Evolutionary conservation across 2,329 filamentous ascomycete species (phyloP).

Genomic region (Penicillium sumatraense): DNA sequence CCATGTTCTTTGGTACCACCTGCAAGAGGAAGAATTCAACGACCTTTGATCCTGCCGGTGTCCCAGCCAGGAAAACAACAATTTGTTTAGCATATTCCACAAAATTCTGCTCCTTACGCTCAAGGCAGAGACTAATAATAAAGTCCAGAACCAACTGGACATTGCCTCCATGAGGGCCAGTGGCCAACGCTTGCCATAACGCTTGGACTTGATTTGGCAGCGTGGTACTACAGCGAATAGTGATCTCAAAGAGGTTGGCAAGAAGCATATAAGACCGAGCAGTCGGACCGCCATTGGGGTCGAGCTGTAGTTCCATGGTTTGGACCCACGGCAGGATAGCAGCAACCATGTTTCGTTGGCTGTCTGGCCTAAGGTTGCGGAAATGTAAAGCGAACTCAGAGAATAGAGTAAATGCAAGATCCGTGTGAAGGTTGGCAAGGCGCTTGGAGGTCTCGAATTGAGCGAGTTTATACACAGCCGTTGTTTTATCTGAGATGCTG

Average conservation of each 20-base stretch:
- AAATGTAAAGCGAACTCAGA: slow-evolving; percentile 96
- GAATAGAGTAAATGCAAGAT: slow-evolving; percentile 90
- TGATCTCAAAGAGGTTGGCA: slow-evolving; percentile 94
- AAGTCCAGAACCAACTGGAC: slow-evolving; percentile 95
- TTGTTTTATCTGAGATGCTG: slow-evolving; percentile 97
- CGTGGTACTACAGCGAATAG: slow-evolving; percentile 84
- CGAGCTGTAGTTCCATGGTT: slow-evolving; percentile 86
- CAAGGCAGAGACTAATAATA: slow-evolving; percentile 90
- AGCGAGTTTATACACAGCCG: slow-evolving; percentile 94
- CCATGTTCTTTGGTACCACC: slow-evolving; percentile 95
- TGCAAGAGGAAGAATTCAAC: slow-evolving; percentile 92
- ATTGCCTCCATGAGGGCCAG: slow-evolving; percentile 89
- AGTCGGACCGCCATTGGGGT: slow-evolving; percentile 88
- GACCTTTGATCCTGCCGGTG: slow-evolving; percentile 81
- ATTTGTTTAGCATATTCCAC: slow-evolving; percentile 98
- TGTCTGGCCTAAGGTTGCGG: slow-evolving; percentile 78
- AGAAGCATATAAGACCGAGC: slow-evolving; percentile 92
- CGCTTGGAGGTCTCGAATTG: slow-evolving; percentile 96
- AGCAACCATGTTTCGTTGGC: slow-evolving; percentile 91
- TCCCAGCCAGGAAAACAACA: slow-evolving; percentile 92
- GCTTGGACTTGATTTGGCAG: slow-evolving; percentile 97
- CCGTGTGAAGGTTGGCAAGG: slow-evolving; percentile 83
- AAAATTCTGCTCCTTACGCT: slow-evolving; percentile 95
- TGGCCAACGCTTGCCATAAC: slow-evolving; percentile 93
- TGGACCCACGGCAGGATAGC: slow-evolving; percentile 97